phyloP scores from a whole-genome alignment of 2,329 filamentous ascomycete genomes.

The Cryphonectria carpinicola region DNA sequence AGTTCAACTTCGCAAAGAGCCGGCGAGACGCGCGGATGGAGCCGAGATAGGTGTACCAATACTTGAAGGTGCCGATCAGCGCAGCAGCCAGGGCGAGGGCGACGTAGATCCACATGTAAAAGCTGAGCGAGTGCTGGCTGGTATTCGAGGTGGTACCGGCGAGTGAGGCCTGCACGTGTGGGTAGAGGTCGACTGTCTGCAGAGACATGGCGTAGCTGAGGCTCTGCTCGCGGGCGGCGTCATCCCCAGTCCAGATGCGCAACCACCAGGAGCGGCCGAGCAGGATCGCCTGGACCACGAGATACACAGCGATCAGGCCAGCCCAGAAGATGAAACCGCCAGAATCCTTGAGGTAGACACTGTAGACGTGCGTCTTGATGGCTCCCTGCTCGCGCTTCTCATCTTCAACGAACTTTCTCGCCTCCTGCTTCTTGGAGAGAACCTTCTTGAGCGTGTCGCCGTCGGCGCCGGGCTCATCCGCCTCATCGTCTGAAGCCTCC shows the following conservation, averaged over 20 bases:
- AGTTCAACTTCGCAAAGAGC: slow-evolving; percentile 70
- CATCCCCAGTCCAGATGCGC: slow-evolving; percentile 60
- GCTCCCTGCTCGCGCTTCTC: slow-evolving; percentile 73
- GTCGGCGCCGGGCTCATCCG: slow-evolving; percentile 43
- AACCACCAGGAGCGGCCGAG: slow-evolving; percentile 68
- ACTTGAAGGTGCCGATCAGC: slow-evolving; percentile 64
- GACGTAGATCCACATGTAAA: slow-evolving; percentile 72
- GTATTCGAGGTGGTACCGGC: slow-evolving; percentile 24
- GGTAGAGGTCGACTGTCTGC: slow-evolving; percentile 47
- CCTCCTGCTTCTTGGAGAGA: slow-evolving; percentile 51
- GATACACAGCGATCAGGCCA: slow-evolving; percentile 56
- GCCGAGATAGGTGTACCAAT: slow-evolving; percentile 65
- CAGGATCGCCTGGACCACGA: slow-evolving; percentile 57
- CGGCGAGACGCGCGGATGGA: slow-evolving; percentile 70
- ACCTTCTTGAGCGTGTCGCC: slow-evolving; percentile 52
- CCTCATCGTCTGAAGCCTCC: slow-evolving; percentile 48
- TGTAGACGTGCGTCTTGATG: slow-evolving; percentile 70
- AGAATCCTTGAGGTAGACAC: slow-evolving; percentile 67
- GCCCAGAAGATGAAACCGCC: slow-evolving; percentile 67
- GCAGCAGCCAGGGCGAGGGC: slow-evolving; percentile 60
- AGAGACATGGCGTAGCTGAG: slow-evolving; percentile 50
- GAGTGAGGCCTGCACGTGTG: slow-evolving; percentile 35
- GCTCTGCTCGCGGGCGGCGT: slow-evolving; percentile 40
- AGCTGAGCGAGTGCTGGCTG: slow-evolving; percentile 51
- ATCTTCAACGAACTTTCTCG: slow-evolving; percentile 75